These are phyloP conservation scores for Solanum hybrid DNA, from an alignment of 305 asterid genomes.

Conservation along the genomic window DNA sequence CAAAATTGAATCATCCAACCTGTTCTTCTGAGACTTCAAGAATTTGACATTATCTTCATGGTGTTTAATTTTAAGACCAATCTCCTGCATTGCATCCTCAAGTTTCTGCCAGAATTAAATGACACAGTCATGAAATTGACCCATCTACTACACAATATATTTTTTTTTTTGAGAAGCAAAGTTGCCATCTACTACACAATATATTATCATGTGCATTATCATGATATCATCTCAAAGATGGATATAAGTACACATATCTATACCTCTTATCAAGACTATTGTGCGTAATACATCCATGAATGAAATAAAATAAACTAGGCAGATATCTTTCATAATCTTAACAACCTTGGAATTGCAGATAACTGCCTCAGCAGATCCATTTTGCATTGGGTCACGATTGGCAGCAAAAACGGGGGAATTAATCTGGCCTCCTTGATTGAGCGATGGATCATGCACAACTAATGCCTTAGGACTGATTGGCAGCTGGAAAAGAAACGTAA, in stretches of 20 bases:
- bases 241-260: not conserved
- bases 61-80: slow-evolving; percentile 47
- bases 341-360: slow-evolving; percentile 36
- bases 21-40: slow-evolving; percentile 29
- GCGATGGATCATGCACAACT: slow-evolving; percentile 4
- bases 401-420: not conserved
- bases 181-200: not conserved
- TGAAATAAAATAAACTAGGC: not conserved
- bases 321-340: not conserved
- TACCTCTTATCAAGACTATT: not conserved
- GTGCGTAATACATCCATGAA: not conserved
- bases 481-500: not conserved
- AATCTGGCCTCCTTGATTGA: slow-evolving; percentile 5
- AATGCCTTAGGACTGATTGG: slow-evolving; percentile 2
- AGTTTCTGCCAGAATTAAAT: slow-evolving; percentile 37
- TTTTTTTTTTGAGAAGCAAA: too few species aligned
- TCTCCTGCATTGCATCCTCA: slow-evolving; percentile 43
- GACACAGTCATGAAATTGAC: slow-evolving; percentile 4
- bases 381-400: slow-evolving; percentile 22
- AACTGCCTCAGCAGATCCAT: slow-evolving; percentile 20
- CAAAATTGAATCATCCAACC: slow-evolving; percentile 39
- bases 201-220: not conserved
- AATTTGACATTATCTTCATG: slow-evolving; percentile 49
- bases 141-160: not conserved
- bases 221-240: not conserved